Base-by-base conservation (phyloP, 1,284 basidiomycete species). In the Schizopora paradoxa region DNA sequence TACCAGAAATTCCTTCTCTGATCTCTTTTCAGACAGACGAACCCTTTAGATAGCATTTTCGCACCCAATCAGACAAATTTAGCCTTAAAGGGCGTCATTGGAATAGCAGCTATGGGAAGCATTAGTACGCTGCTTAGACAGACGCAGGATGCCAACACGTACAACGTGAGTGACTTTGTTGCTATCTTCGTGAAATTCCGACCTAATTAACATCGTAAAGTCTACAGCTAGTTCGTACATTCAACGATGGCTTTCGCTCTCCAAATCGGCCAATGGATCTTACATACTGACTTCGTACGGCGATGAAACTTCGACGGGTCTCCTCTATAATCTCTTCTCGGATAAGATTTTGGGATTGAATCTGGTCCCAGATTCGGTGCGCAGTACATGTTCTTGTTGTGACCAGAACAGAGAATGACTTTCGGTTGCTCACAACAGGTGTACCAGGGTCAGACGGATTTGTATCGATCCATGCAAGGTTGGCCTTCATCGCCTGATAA, bases 261-360 rank as follows among this genome's bases (percentile, higher is more conserved):
- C 49, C 16, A 19, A 43, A 7, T 35, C 49, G 5, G 37, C 19
- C 42, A 46, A n/a, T 43, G 45, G 14, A 57, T 55, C 37, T 51
- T 57, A 18, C 38, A 41, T 27, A 47, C 58, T 31, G 65, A 62
- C 64, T 49, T 55, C 46, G 6, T 70, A 65, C 41, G 55, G 54
- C 4, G 39, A 56, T 6, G 7, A 50, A 0, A 37, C 46, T 6
- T 59, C 63, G 2, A 69, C 61, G 60, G 62, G 65, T 0, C 43
- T 70, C 19, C 61, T 70, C 40, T 77, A 76, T 55, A 78, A 77
- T 47, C 47, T 77, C 13, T 72, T 66, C 45, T 63, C 68, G 11
- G 73, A 76, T 48, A 60, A 61, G 46, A 53, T 73, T 11, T 50
- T 65, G 31, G 51, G 54, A 23, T 50, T 57, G 11, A 43, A 56